Conservation (phyloP, 225 moss, liverwort and hornwort species). For the Pleurozium schreberi region DNA sequence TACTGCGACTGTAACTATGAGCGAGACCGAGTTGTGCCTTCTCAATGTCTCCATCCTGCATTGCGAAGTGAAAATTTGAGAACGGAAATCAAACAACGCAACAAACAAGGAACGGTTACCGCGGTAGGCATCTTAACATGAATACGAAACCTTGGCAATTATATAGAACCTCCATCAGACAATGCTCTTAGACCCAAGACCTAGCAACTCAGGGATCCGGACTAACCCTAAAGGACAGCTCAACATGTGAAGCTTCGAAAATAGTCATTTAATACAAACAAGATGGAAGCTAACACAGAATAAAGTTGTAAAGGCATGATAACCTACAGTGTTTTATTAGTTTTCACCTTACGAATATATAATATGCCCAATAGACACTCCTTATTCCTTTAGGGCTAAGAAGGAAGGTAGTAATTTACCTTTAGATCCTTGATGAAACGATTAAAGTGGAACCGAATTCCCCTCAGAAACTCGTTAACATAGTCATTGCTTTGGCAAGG, state of each 20-base stretch:
- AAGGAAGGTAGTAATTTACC: not conserved
- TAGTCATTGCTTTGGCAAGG: slow-evolving; percentile 86
- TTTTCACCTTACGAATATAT: too few relatives aligned
- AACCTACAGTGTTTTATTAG: not conserved
- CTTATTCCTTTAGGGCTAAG: not conserved
- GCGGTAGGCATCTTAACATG: not conserved
- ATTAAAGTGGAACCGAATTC: slow-evolving; percentile 79
- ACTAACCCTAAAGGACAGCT: not conserved
- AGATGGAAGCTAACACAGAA: not conserved
- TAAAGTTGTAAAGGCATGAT: not conserved
- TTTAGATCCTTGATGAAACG: slow-evolving; percentile 85
- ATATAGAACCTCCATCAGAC: not conserved
- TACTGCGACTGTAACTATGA: slow-evolving; percentile 90
- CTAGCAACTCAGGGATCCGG: not conserved
- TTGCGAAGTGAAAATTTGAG: not conserved
- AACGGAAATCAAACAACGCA: not conserved
- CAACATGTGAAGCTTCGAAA: not conserved
- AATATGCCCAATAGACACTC: not conserved
- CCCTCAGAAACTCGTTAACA: slow-evolving; percentile 77
- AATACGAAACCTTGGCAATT: not conserved
- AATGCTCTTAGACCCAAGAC: not conserved
- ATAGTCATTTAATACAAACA: not conserved
- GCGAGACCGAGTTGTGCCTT: slow-evolving; percentile 83
- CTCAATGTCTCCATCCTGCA: slow-evolving; percentile 91
- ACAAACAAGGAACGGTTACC: not conserved